phyloP scores from a whole-genome alignment of 306 rosid species.

The Cucurbita argyrosperma region DNA sequence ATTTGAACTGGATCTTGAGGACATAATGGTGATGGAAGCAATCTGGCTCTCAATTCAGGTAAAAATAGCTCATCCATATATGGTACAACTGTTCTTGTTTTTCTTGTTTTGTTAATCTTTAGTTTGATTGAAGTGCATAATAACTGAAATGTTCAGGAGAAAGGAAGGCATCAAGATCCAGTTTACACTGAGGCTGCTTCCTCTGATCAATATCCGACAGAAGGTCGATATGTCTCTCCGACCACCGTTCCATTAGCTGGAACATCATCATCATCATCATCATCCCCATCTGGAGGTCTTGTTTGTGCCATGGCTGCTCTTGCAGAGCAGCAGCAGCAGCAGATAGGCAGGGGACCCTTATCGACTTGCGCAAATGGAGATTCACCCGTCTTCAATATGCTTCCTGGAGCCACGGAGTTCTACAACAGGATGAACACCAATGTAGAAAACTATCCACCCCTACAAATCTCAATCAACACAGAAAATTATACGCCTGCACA shows the following conservation, averaged over 20 bases:
- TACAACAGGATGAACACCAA: constrained; percentile 39
- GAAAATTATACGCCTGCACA: constrained; percentile 36
- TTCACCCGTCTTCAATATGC: constrained; percentile 28
- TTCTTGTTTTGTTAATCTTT: background rate
- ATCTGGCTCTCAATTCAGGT: constrained; percentile 99
- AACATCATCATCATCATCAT: constrained; percentile 51
- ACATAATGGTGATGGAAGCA: constrained; percentile 99
- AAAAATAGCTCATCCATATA: background rate
- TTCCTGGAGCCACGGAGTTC: constrained; percentile 44
- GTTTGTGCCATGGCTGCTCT: constrained; percentile 97
- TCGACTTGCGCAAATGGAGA: constrained; percentile 26
- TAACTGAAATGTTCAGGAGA: constrained; percentile 40
- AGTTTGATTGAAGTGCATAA: background rate
- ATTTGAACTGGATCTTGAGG: constrained; percentile 89
- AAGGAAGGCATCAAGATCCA: constrained; percentile 46
- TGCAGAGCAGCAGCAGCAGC: constrained; percentile 97
- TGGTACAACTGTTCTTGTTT: background rate
- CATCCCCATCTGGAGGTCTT: constrained; percentile 77
- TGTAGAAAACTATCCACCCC: constrained; percentile 27
- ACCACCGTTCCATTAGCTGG: constrained; percentile 31
- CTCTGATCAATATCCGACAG: constrained; percentile 28
- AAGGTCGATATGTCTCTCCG: constrained; percentile 31
- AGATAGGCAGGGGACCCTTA: constrained; percentile 42
- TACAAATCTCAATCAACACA: constrained; percentile 17
- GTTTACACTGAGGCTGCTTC: constrained; percentile 27